These are phyloP conservation scores for Arthrobotrys conoides DNA, from an alignment of 2,329 filamentous ascomycete genomes.

Conservation along the genomic window DNA sequence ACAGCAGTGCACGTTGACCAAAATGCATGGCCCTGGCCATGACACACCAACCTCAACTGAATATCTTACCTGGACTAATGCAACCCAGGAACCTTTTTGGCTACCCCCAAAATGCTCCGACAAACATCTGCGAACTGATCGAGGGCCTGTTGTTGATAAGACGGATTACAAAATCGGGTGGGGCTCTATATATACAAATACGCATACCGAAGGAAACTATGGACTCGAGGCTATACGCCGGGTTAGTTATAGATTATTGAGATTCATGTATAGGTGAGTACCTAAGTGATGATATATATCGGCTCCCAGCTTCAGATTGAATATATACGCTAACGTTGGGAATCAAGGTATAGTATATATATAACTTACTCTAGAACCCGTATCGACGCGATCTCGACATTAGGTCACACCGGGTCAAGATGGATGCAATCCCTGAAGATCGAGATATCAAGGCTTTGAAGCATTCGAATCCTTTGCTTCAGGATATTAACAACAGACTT, in stretches of 20 bases:
- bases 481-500: constrained; percentile 73
- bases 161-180: background rate
- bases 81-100: background rate
- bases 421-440: constrained; percentile 74
- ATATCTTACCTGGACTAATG: background rate
- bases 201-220: background rate
- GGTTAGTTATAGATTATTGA: background rate
- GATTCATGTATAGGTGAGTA: background rate
- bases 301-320: background rate
- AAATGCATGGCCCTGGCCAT: constrained; percentile 27
- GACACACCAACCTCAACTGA: background rate
- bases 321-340: background rate
- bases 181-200: background rate
- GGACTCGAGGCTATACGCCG: too few species aligned
- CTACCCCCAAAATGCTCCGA: background rate
- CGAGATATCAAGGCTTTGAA: constrained; percentile 76
- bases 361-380: background rate
- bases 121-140: background rate
- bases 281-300: background rate
- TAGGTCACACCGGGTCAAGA: constrained; percentile 64
- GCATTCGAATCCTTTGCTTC: constrained; percentile 73
- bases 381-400: background rate
- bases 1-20: background rate
- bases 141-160: background rate
- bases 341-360: background rate